phyloP scores from a whole-genome alignment of 2,329 filamentous ascomycete genomes.

The Calonectria naviculata region DNA sequence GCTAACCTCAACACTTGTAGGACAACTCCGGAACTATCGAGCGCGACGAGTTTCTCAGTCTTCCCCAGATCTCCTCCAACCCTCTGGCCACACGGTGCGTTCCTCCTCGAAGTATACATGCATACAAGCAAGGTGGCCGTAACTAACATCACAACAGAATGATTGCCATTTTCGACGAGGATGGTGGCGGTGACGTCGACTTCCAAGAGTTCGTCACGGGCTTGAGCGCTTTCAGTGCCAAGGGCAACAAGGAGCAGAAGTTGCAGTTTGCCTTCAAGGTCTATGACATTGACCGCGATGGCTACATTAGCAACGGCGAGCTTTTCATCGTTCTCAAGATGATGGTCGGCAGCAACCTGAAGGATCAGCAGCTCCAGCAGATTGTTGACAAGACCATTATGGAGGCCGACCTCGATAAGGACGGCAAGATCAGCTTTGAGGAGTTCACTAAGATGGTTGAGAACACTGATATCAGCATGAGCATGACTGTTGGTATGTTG shows the following conservation, averaged over 20 bases:
- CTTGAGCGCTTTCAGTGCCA: conserved; percentile 94
- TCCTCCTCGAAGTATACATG: background rate
- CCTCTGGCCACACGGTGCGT: conserved; percentile 90
- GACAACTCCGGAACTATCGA: conserved; percentile 99
- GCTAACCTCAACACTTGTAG: conserved; percentile 56
- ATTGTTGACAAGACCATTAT: conserved; percentile 99
- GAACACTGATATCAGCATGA: conserved; percentile 85
- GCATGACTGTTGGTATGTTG: conserved; percentile 75
- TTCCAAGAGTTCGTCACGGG: conserved; percentile 99
- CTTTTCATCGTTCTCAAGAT: conserved; percentile 99
- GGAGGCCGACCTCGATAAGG: conserved; percentile 96
- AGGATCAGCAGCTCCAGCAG: conserved; percentile 98
- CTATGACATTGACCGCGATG: conserved; percentile 98
- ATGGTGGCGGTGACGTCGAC: conserved; percentile 96
- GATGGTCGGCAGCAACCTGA: conserved; percentile 99
- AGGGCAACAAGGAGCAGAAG: conserved; percentile 99
- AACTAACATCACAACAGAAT: conserved; percentile 66
- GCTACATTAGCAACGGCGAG: conserved; percentile 98
- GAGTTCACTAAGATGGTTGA: conserved; percentile 99
- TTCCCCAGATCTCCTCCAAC: conserved; percentile 98
- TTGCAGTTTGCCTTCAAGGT: conserved; percentile 98
- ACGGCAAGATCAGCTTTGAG: conserved; percentile 99
- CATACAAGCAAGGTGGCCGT: conserved; percentile 14
- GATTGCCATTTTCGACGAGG: conserved; percentile 99
- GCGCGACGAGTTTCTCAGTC: conserved; percentile 95